Conservation (phyloP, 2,329 filamentous ascomycete species). For the Clathrospora elynae region DNA sequence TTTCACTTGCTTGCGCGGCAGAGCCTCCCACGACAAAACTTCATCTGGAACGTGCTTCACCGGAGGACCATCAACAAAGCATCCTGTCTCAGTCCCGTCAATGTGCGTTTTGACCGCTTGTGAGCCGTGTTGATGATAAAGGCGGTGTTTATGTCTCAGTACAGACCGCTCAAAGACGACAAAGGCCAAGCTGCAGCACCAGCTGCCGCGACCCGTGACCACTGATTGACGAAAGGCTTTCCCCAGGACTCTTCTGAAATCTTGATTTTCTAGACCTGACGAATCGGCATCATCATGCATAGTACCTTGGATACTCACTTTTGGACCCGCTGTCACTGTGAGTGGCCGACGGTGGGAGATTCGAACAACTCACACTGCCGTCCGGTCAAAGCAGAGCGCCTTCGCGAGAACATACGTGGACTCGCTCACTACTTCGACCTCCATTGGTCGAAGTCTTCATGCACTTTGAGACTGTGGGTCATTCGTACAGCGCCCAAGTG, state of each 20-base stretch:
- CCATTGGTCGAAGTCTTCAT: constrained; percentile 15
- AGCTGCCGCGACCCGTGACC: constrained; percentile 25
- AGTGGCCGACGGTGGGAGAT: constrained; percentile 36
- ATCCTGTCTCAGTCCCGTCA: constrained; percentile 13
- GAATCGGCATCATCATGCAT: constrained; percentile 14
- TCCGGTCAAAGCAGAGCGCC: constrained; percentile 23
- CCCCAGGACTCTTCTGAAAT: constrained; percentile 24
- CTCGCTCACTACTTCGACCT: not conserved
- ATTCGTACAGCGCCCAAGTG: constrained; percentile 17
- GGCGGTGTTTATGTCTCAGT: constrained; percentile 37
- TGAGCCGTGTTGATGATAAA: constrained; percentile 10
- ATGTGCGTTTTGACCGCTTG: constrained; percentile 21
- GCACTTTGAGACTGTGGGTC: constrained; percentile 19
- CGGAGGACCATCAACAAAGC: constrained; percentile 28
- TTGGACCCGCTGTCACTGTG: constrained; percentile 25
- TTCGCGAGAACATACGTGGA: constrained; percentile 6
- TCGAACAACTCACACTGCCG: constrained; percentile 34
- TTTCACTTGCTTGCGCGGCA: constrained; percentile 11
- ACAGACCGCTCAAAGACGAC: constrained; percentile 32
- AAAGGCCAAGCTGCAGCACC: constrained; percentile 27
- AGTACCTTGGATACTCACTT: constrained; percentile 15
- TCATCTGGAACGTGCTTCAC: constrained; percentile 27
- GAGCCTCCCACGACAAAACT: constrained; percentile 12
- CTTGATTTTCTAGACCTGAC: constrained; percentile 11
- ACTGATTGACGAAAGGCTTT: constrained; percentile 9